These are phyloP conservation scores for Penicillium sp. DNA, from an alignment of 2,329 filamentous ascomycete species.

Conservation along the genomic window DNA sequence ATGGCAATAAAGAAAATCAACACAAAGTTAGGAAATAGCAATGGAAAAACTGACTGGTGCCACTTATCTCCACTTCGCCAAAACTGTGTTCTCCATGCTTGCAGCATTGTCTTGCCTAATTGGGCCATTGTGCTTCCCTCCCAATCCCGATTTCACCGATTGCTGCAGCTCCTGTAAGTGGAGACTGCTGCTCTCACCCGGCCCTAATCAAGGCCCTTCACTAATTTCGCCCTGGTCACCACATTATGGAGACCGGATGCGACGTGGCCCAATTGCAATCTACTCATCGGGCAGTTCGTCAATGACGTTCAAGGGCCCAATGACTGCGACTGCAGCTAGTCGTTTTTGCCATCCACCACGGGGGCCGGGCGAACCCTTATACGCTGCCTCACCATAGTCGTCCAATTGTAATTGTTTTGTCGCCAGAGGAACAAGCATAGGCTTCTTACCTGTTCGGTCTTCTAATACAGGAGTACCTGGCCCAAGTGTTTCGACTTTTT, in stretches of 20 bases:
- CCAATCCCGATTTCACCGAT: conserved; percentile 23
- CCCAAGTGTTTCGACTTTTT: conserved; percentile 21
- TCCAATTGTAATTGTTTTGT: conserved; percentile 27
- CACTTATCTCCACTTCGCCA: conserved; percentile 28
- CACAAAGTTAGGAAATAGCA: neutral
- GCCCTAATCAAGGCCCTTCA: conserved; percentile 29
- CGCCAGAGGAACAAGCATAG: conserved; percentile 31
- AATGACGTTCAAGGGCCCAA: conserved; percentile 33
- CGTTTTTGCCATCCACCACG: conserved; percentile 29
- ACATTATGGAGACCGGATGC: conserved; percentile 30
- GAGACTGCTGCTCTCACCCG: conserved; percentile 27
- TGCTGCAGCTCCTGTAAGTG: conserved; percentile 30
- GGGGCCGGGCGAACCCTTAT: conserved; percentile 31
- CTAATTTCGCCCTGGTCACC: conserved; percentile 23
- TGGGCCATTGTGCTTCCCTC: conserved; percentile 15
- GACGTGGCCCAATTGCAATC: conserved; percentile 45
- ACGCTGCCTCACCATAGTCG: conserved; percentile 36
- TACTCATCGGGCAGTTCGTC: conserved; percentile 33
- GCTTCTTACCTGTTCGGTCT: conserved; percentile 27
- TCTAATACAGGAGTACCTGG: conserved; percentile 29
- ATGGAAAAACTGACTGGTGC: conserved; percentile 22
- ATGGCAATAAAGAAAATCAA: conserved; percentile 2
- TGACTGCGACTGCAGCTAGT: conserved; percentile 27
- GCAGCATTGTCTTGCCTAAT: conserved; percentile 25
- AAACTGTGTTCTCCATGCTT: conserved; percentile 26